phyloP scores from a whole-genome alignment of 2,329 filamentous ascomycete species.

The Fonsecaea multimorphosa region DNA sequence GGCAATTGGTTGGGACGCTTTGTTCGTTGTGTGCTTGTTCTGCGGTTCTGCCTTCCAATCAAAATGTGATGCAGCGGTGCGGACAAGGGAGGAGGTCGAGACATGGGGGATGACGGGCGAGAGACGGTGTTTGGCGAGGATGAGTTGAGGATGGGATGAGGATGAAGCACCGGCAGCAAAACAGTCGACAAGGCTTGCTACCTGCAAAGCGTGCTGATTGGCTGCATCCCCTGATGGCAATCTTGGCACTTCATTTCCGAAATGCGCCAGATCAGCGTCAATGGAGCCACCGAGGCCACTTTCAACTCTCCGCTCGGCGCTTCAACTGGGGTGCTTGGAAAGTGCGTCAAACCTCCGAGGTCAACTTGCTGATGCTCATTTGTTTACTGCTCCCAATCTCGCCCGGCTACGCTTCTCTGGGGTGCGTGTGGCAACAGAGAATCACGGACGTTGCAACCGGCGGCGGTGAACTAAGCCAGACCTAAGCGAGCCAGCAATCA shows the following conservation, averaged over 20 bases:
- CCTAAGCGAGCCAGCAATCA: slow-evolving; percentile 7
- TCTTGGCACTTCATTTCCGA: slow-evolving; percentile 26
- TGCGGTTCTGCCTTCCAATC: neutral
- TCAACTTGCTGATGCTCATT: neutral
- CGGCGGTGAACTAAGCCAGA: neutral
- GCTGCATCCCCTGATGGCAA: slow-evolving; percentile 5
- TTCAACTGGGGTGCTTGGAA: neutral
- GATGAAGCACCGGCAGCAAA: slow-evolving; percentile 1
- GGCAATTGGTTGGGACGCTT: neutral
- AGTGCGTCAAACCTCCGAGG: neutral
- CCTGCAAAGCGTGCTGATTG: slow-evolving; percentile 5
- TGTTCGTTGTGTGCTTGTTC: neutral
- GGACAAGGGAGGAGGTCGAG: neutral
- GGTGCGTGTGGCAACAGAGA: neutral
- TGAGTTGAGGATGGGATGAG: neutral
- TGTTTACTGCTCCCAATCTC: neutral
- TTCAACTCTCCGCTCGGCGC: neutral
- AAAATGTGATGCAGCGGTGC: slow-evolving; percentile 1
- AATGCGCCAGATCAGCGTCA: slow-evolving; percentile 16
- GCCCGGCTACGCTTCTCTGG: neutral
- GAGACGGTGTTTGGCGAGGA: neutral
- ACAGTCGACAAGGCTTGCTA: neutral
- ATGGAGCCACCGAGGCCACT: neutral
- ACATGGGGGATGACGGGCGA: neutral
- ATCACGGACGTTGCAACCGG: neutral